These are phyloP conservation scores for Penicillium hordei DNA, from an alignment of 2,329 filamentous ascomycete species.

Conservation along the genomic window DNA sequence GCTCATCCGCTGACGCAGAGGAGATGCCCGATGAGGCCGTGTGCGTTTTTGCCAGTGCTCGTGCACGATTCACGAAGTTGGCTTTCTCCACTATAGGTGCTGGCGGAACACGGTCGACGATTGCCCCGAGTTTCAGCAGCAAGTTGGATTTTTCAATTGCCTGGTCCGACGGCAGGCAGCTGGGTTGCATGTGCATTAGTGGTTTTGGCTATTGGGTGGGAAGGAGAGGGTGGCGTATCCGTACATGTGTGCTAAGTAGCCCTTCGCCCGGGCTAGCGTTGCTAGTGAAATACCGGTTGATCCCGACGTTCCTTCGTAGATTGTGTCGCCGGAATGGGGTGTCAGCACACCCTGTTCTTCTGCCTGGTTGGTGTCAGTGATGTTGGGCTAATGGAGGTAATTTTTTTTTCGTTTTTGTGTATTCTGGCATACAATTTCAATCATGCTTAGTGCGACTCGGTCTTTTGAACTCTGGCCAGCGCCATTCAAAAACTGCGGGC, in stretches of 20 bases:
- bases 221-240: slow-evolving; percentile 17
- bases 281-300: slow-evolving; percentile 95
- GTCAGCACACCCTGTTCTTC: slow-evolving; percentile 74
- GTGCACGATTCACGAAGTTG: slow-evolving; percentile 93
- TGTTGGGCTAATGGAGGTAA: background rate
- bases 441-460: slow-evolving; percentile 87
- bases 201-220: slow-evolving; percentile 3
- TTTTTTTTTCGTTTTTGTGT: too few species aligned
- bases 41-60: slow-evolving; percentile 73
- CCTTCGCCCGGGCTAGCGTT: slow-evolving; percentile 79
- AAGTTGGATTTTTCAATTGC: slow-evolving; percentile 84
- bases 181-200: slow-evolving; percentile 23
- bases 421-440: slow-evolving; percentile 55
- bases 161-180: slow-evolving; percentile 93
- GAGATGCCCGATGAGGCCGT: slow-evolving; percentile 43
- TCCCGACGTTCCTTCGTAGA: slow-evolving; percentile 96
- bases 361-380: slow-evolving; percentile 52
- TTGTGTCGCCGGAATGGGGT: slow-evolving; percentile 82
- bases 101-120: slow-evolving; percentile 86
- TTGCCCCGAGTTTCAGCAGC: slow-evolving; percentile 82
- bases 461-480: slow-evolving; percentile 94
- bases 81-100: slow-evolving; percentile 90
- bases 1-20: slow-evolving; percentile 10
- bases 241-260: slow-evolving; percentile 87
- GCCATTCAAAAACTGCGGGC: slow-evolving; percentile 76